A percentile compares a stretch with the other conserved stretches of the same genome.
phyloP scores from a whole-genome alignment of 805 yeast species.

The Wickerhamomyces bovis region DNA sequence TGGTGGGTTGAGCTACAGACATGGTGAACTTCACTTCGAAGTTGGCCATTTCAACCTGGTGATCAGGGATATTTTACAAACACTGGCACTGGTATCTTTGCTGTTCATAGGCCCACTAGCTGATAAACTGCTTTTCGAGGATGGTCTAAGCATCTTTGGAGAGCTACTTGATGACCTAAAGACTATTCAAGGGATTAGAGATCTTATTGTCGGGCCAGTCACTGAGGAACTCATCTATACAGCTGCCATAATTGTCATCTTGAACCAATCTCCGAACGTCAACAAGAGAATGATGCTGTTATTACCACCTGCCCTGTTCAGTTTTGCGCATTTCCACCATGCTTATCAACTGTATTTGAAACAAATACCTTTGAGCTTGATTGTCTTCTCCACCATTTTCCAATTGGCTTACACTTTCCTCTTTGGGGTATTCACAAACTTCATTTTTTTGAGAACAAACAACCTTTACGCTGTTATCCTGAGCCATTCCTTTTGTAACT shows the following conservation, averaged over 20 bases:
- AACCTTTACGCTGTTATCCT: conserved; percentile 51
- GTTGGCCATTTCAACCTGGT: conserved; percentile 7
- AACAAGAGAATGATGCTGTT: conserved; percentile 23
- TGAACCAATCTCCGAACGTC: conserved; percentile 21
- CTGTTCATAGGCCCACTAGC: conserved; percentile 46
- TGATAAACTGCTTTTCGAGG: conserved; percentile 26
- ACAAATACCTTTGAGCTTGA: conserved; percentile 22
- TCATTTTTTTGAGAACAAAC: conserved; percentile 44
- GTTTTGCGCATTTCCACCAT: conserved; percentile 77
- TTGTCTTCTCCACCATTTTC: conserved; percentile 34
- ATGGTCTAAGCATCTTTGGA: conserved; percentile 7
- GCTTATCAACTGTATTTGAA: conserved; percentile 41
- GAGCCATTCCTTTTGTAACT: conserved; percentile 65
- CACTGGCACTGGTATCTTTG: conserved; percentile 28
- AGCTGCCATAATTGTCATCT: conserved; percentile 32
- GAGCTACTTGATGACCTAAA: conserved; percentile 22
- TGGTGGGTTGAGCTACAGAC: conserved; percentile 26
- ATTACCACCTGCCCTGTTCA: conserved; percentile 60
- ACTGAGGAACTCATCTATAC: conserved; percentile 76
- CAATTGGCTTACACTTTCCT: conserved; percentile 62
- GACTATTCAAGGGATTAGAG: conserved; percentile 42
- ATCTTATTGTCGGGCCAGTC: conserved; percentile 63
- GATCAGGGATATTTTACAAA: conserved; percentile 12
- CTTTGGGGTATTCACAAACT: conserved; percentile 65
- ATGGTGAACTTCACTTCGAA: conserved; percentile 1